Evolutionary conservation across 257 asterid genomes (phyloP).

Genomic region (Ehretia macrophylla): DNA sequence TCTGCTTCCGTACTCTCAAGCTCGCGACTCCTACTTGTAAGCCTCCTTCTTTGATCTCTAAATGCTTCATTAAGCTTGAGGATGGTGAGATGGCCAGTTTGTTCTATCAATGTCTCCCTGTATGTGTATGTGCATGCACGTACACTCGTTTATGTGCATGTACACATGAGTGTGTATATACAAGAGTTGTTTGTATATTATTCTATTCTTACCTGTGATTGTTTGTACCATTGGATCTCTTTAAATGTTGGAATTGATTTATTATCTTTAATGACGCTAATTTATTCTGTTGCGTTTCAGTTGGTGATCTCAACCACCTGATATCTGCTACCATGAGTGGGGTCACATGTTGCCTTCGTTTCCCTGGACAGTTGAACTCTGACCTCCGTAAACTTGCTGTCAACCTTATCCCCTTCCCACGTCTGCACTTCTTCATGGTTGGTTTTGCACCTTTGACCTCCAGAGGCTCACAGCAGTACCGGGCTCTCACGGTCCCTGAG

Average conservation of each 20-base stretch:
- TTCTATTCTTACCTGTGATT: too few species aligned
- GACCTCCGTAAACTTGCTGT: constrained; percentile 55
- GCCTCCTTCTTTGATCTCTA: constrained; percentile 3
- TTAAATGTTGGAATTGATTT: too few species aligned
- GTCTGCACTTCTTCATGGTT: constrained; percentile 58
- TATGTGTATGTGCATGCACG: too few species aligned
- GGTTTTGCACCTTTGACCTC: constrained; percentile 53
- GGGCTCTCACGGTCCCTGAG: constrained; percentile 48
- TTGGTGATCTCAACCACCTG: constrained; percentile 64
- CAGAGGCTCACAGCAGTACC: constrained; percentile 55
- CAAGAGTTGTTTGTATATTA: too few species aligned
- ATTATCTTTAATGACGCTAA: background rate
- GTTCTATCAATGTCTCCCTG: too few species aligned
- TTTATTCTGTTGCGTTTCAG: constrained; percentile 23
- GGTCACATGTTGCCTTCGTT: constrained; percentile 57
- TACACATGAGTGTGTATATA: too few species aligned
- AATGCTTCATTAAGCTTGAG: background rate
- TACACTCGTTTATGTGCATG: too few species aligned
- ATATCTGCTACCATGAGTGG: constrained; percentile 64
- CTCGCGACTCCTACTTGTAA: constrained; percentile 51
- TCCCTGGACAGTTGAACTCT: constrained; percentile 58
- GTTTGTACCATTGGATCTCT: too few species aligned
- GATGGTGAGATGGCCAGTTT: too few species aligned
- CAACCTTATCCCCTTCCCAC: constrained; percentile 57
- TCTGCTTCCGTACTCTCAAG: constrained; percentile 62